Conservation (phyloP, 2,329 filamentous ascomycete genomes). For the Ophiocordyceps unilateralis region DNA sequence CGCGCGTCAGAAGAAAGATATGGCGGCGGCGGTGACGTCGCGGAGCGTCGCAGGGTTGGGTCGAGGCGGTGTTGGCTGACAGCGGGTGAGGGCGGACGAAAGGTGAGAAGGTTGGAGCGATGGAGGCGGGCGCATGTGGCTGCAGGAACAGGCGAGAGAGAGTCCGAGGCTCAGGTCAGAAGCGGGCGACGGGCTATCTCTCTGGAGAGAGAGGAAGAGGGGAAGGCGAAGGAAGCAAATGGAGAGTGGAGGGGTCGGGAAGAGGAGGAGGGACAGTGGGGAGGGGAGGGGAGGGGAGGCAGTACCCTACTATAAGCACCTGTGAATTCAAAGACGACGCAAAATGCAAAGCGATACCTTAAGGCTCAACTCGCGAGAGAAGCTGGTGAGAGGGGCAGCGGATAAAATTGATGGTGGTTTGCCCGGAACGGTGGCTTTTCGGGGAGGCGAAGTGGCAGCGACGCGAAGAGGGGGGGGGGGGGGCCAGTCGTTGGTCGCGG, state of each 20-base stretch:
- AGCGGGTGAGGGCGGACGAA: not conserved
- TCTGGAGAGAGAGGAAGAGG: not conserved
- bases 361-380: no score
- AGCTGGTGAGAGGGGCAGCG: no score
- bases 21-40: constrained; percentile 7
- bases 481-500: not conserved
- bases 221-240: not conserved
- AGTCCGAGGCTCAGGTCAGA: not conserved
- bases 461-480: not conserved
- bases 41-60: constrained; percentile 4
- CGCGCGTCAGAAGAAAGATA: constrained; percentile 3
- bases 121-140: not conserved
- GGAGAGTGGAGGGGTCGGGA: not conserved
- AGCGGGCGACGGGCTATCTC: not conserved
- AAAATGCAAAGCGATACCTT: no score
- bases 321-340: no score
- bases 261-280: not conserved
- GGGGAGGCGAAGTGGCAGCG: not conserved
- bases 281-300: not conserved
- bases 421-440: no score
- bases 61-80: not conserved
- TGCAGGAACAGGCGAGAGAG: not conserved
- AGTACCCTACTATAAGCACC: not conserved
- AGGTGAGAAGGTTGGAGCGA: not conserved
- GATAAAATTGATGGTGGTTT: not conserved